Percentiles rank a stretch among this genome's conserved stretches.
phyloP scores from a whole-genome alignment of 2,329 filamentous ascomycete genomes.

The Fusarium tuaranense region DNA sequence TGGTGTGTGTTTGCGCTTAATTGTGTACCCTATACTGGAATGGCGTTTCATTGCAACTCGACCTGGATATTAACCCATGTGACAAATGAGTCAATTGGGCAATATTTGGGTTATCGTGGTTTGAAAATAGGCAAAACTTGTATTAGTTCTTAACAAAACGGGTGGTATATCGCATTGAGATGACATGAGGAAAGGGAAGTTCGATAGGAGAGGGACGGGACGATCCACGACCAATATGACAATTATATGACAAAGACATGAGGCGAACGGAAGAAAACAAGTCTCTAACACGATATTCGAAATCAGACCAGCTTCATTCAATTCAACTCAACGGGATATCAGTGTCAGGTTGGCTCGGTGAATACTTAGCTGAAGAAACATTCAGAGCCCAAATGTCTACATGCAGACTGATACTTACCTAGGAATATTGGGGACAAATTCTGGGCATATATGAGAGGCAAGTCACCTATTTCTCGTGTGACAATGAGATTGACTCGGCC shows the following conservation, averaged over 20 bases:
- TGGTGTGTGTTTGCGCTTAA: neutral
- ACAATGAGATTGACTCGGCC: neutral
- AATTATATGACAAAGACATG: neutral
- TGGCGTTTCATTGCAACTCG: no score
- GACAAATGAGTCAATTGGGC: neutral
- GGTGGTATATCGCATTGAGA: neutral
- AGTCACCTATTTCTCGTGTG: neutral
- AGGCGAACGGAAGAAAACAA: neutral
- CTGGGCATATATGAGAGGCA: neutral
- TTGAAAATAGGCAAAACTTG: neutral
- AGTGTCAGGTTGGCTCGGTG: neutral
- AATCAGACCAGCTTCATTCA: no score
- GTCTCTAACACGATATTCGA: no score
- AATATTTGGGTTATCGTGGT: rapidly evolving
- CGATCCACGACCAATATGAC: neutral
- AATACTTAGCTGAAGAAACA: neutral
- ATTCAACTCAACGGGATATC: neutral
- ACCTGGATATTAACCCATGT: neutral
- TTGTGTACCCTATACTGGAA: neutral
- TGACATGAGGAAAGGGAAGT: neutral
- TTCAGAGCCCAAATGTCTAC: neutral
- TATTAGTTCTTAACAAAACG: neutral
- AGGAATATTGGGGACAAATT: neutral
- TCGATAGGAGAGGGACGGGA: neutral
- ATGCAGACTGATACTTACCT: neutral